These are phyloP conservation scores for Melampsora abietis-canadensis DNA, from an alignment of 1,284 basidiomycete species.

Conservation along the genomic window DNA sequence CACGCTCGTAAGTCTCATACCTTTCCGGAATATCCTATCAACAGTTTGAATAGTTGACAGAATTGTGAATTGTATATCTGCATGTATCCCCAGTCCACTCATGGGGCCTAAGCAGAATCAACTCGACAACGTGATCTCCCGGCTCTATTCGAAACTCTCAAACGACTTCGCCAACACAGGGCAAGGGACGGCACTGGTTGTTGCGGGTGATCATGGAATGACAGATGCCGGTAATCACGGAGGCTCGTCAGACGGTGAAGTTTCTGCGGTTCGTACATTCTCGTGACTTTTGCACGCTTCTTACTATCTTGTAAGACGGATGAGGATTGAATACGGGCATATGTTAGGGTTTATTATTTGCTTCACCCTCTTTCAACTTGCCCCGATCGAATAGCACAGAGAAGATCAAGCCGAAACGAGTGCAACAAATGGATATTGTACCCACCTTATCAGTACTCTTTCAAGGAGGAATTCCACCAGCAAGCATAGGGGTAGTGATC, in stretches of 20 bases:
- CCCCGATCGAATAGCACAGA: neutral
- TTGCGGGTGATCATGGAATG: conserved; percentile 49
- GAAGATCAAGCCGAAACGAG: conserved; percentile 18
- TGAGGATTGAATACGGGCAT: conserved; percentile 16
- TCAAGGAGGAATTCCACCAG: conserved; percentile 46
- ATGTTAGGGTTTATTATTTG: conserved; percentile 30
- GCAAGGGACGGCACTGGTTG: conserved; percentile 44
- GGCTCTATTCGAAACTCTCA: conserved; percentile 35
- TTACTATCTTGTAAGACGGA: conserved; percentile 21
- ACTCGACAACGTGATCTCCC: conserved; percentile 45
- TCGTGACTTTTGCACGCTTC: neutral
- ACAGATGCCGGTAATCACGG: conserved; percentile 48
- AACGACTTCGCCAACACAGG: conserved; percentile 41
- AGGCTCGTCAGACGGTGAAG: conserved; percentile 47
- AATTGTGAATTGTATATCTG: neutral
- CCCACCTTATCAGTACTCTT: conserved; percentile 46
- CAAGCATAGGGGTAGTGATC: conserved; percentile 48
- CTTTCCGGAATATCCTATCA: neutral
- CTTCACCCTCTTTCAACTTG: conserved; percentile 26
- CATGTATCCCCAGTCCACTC: conserved; percentile 30
- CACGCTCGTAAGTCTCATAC: conserved; percentile 35
- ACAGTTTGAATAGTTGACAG: neutral
- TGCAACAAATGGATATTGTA: conserved; percentile 49
- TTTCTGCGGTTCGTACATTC: conserved; percentile 42
- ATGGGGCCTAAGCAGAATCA: conserved; percentile 48